Base-by-base conservation (phyloP, 2,329 filamentous ascomycete species). In the Fusarium domesticum region DNA sequence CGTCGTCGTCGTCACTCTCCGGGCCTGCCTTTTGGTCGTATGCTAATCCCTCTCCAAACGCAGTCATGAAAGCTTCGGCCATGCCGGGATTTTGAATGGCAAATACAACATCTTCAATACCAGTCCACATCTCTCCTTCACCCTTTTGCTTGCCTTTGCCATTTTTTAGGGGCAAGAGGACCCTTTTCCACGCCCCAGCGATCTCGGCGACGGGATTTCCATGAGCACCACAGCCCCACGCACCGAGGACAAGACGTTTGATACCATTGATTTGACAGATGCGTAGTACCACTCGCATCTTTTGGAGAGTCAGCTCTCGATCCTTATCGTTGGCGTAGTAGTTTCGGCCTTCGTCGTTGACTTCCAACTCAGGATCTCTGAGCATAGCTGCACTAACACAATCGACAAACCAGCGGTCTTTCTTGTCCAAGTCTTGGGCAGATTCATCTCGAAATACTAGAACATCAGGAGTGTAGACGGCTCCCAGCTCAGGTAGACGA, bases 171-270 rank as follows among this genome's bases (percentile, higher is more conserved):
- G 48, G 54, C n/a, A 54, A 19, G 2, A 68, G 42, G 1, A 64
- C 62, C 30, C 64, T 65, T 11, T 59, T 57, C 64, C 81, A 85
- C 1, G 75, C 71, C 15, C 67, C 64, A 12, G 81, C 80, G 20
- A 85, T 65, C 60, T 84, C 79, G 2, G 64, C 64, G 0, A 81
- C 73, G 0, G 81, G 82, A 49, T 85, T 84, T 0, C 78, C 80
- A 45, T 83, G 81, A 0, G 78, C 78, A 3, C 81, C 81, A 47
- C 80, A 84, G 0, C 82, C 82, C 80, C 81, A 84, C 0, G 81
- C 80, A 0, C 82, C 82, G 0, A 85, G 66, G 0, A 85, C 76
- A 0, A 84, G 54, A 43, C 66, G 73, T 30, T 64, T 68, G 4
- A 69, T 68, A 0, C 75, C 73, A 45, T 71, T 73, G 1, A 64